Conservation (phyloP, 2,329 filamentous ascomycete species). For the Emergomyces africanus region DNA sequence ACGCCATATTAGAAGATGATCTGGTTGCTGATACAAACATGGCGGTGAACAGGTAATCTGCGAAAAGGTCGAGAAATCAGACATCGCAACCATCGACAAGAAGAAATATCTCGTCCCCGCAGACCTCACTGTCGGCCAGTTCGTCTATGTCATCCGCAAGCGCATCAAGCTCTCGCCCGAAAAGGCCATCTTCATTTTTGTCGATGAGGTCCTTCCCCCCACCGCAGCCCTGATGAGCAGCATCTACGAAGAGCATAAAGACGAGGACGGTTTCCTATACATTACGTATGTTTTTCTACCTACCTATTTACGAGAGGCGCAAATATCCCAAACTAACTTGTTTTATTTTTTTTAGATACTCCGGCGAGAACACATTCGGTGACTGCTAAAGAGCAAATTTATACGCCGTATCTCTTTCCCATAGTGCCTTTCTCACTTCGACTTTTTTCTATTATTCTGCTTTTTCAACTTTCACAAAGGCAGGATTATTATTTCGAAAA, state of each 20-base stretch:
- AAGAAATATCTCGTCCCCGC: constrained; percentile 99
- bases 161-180: constrained; percentile 98
- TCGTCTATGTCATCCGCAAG: constrained; percentile 99
- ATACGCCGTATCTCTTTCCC: neutral
- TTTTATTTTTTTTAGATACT: constrained; percentile 51
- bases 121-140: constrained; percentile 96
- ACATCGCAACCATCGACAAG: constrained; percentile 99
- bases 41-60: constrained; percentile 67
- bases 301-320: neutral
- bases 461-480: neutral
- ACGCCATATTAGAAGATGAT: neutral
- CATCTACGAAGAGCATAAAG: constrained; percentile 99
- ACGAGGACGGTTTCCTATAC: constrained; percentile 81
- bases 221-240: constrained; percentile 98
- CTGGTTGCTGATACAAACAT: constrained; percentile 12
- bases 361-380: constrained; percentile 98
- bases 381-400: constrained; percentile 14
- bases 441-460: neutral
- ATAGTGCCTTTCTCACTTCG: neutral
- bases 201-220: constrained; percentile 92
- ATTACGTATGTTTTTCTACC: constrained; percentile 58
- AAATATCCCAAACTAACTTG: neutral
- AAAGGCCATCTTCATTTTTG: constrained; percentile 99
- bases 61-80: constrained; percentile 98
- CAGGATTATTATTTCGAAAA: neutral